Base-by-base conservation (phyloP, 73 alveolate species). In the Symbiodinium pilosum region DNA sequence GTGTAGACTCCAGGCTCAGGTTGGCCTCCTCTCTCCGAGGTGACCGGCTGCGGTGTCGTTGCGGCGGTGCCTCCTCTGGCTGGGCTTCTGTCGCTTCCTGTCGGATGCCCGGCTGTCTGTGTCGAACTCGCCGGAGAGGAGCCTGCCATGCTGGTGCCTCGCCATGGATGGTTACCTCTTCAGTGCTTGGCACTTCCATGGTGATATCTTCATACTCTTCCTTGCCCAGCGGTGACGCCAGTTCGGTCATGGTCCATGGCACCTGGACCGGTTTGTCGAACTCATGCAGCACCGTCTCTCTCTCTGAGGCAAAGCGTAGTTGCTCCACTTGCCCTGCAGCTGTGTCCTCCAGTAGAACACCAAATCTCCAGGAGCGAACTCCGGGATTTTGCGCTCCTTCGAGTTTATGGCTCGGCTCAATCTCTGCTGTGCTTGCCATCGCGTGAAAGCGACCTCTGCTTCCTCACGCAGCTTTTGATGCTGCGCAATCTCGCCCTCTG, bases 201-300 rank as follows among this genome's bases (percentile, higher is more conserved):
- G 93, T 44, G 77, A 85, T 85, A 81, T 85, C 93, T 4, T 85
- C 93, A 38, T 30, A 85, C 36, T 43, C 81, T 6, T 85, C 52
- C 21, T 34, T 26, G 2, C 24, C 21, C 52, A 85, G 34, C 26
- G 93, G 75, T 16, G 36, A 9, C 52, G 81, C 51, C 12, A 85
- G 30, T 20, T 85, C 93, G 1, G 93, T 44, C 52, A 85, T 85
- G 2, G 93, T 47, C 93, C 93, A 43, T 30, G 93, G 93, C 81
- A 85, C 16, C 3, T 16, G 2, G 3, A 39, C 34, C 4, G 75
- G 81, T 44, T 34, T 7, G 43, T 85, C 93, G 12, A 85, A 52
- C 51, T 85, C 93, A 12, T 43, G 52, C 16, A 44, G 32, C 38
- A 47, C n/a, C 39, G 2, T 20, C 21, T 85, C 93, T 2, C 83